Base-by-base conservation (phyloP, 1,139 yeast species). In the Lodderomyces pseudojiufengensis region DNA sequence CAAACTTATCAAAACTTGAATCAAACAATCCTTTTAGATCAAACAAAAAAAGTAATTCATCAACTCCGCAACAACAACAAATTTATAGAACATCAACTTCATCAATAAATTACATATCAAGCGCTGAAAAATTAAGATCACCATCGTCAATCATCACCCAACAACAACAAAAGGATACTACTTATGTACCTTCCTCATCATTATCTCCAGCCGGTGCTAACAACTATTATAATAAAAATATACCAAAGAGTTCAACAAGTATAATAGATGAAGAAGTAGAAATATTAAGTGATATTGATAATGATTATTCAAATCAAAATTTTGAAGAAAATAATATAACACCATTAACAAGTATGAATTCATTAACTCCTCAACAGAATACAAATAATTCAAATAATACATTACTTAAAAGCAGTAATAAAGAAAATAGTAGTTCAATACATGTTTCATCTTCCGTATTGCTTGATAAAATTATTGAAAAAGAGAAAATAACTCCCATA, bases 271-370 rank as follows among this genome's bases (percentile, higher is more conserved):
- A 35, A 21, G 42, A 31, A 29, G 15, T 25, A 12, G 30, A 35
- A 10, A 28, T 28, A 15, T 10, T 16, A 16, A 35, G 31, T 11
- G 41, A 38, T 29, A 29, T 21, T 35, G 36, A 35, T 31, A 29
- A 38, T 15, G 50, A 18, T 18, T 18, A 5, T 5, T 18, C 20
- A 48, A 23, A 50, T 13, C 31, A 20, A 18, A n/a, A 28, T 28
- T 10, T 12, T 15, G 15, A n/a, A 20, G 31, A 28, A 10, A n/a
- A 28, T n/a, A 28, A 46, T 21, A 45, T 48, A 13, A 67, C 73
- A 2, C 73, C 73, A 5, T 57, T 64, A 32, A 65, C 73, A n/a
- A 63, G 70, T 41, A 52, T 61, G 48, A 63, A 63, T 40, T 61
- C 67, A 4, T 49, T 64, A 21, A 52, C 47, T 30, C 50, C 55